Base-by-base conservation (phyloP, 495 filamentous ascomycete species). In the Pyrenopolyporus hunteri region DNA sequence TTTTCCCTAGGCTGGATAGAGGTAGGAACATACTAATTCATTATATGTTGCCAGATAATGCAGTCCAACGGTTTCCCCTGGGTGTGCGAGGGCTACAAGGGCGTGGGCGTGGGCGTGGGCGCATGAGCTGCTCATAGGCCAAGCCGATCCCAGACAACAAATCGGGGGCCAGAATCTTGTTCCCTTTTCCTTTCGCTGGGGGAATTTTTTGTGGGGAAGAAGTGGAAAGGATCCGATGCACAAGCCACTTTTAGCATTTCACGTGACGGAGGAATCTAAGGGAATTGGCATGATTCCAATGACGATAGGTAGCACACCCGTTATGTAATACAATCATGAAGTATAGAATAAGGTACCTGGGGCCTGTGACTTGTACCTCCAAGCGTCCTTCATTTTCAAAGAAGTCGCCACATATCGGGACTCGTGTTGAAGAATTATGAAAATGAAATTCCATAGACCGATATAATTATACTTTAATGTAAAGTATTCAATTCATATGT, bases 1-100 rank as follows among this genome's bases (percentile, higher is more conserved):
- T 23, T 43, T 58, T 48, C 25, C 28, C 36, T 48, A 49, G 9
- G 49, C 20, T 14, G 32, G 11, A 43, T 40, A 55, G 46, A 13
- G 29, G 37, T 39, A 43, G 50, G 36, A 59, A 55, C 35, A 50
- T 46, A 22, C 51, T 25, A 64, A 61, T 47, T 61, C 56, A 56
- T 52, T 60, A 45, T 29, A 68, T 71, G 57, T 67, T 69, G 69
- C 66, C 69, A 71, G 63, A 71, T 71, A 71, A 64, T 59, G 58
- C 64, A 64, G 60, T 61, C 50, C 53, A 63, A 51, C 59, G 42
- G 35, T 47, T 17, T 46, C 57, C n/a, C n/a, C n/a, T n/a, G n/a
- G n/a, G n/a, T n/a, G n/a, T n/a, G n/a, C n/a, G n/a, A n/a, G n/a
- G n/a, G n/a, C n/a, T n/a, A n/a, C n/a, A n/a, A n/a, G n/a, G n/a